A percentile compares a stretch with the other conserved stretches of the same genome.
These are phyloP conservation scores for Parastagonospora avenae DNA, from an alignment of 2,329 filamentous ascomycete species.

Conservation along the genomic window DNA sequence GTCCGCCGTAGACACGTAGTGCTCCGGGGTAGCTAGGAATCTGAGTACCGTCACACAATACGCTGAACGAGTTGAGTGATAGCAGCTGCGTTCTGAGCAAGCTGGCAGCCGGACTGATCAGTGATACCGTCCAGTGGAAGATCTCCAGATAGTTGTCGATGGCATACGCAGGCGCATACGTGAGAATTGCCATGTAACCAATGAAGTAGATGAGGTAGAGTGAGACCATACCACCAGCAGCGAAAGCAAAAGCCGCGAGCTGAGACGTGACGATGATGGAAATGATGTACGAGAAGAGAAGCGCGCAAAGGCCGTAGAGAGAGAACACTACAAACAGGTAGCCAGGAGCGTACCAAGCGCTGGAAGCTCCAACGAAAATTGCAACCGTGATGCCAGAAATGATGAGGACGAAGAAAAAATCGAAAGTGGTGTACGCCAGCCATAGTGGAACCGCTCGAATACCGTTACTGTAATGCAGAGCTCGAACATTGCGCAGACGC, in stretches of 20 bases:
- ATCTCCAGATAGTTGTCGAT: conserved; percentile 71
- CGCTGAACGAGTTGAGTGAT: conserved; percentile 80
- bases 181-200: conserved; percentile 64
- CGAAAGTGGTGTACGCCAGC: conserved; percentile 81
- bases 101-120: conserved; percentile 77
- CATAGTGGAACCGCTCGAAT: conserved; percentile 82
- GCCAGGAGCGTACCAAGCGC: conserved; percentile 76
- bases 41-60: conserved; percentile 69
- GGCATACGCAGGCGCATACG: conserved; percentile 71
- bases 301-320: conserved; percentile 80
- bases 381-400: conserved; percentile 69
- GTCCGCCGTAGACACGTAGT: conserved; percentile 78
- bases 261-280: conserved; percentile 81
- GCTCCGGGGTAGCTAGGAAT: conserved; percentile 71
- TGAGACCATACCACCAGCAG: conserved; percentile 73
- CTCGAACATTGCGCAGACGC: conserved; percentile 76
- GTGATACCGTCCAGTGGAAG: conserved; percentile 75
- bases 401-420: conserved; percentile 74
- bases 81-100: conserved; percentile 76
- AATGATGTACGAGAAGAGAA: conserved; percentile 76
- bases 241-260: conserved; percentile 82
- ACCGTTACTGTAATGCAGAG: conserved; percentile 89
- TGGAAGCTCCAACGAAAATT: conserved; percentile 69
- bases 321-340: conserved; percentile 83
- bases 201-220: conserved; percentile 57